Conservation (phyloP, 345 rosid species). For the Fremontodendron californicum region DNA sequence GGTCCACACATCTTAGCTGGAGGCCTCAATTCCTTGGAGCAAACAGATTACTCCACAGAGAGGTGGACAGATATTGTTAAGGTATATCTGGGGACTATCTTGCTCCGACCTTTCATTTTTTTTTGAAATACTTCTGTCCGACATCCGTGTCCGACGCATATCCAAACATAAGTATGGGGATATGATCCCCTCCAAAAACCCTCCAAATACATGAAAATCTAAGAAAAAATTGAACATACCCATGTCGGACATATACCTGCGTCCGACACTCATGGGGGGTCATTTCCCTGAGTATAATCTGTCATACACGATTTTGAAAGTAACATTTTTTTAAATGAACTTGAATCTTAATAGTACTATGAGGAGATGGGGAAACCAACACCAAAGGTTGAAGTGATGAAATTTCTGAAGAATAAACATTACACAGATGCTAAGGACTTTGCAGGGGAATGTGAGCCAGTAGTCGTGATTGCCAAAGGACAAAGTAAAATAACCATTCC, state of each 20-base stretch:
- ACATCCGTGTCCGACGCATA: too few species aligned
- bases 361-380: slow-evolving; percentile 95
- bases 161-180: too few species aligned
- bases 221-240: too few species aligned
- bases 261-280: too few species aligned
- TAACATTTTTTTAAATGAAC: not conserved
- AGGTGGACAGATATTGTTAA: slow-evolving; percentile 88
- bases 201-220: too few species aligned
- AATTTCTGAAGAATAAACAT: slow-evolving; percentile 62
- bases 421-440: slow-evolving; percentile 84
- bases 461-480: slow-evolving; percentile 91
- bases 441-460: slow-evolving; percentile 90
- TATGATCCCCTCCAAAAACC: too few species aligned
- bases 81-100: slow-evolving; percentile 43
- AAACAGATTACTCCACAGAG: slow-evolving; percentile 69
- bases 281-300: not conserved
- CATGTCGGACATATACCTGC: too few species aligned
- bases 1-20: slow-evolving; percentile 78
- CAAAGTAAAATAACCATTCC: slow-evolving; percentile 45
- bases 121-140: too few species aligned
- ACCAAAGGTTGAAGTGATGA: slow-evolving; percentile 85
- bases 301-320: not conserved
- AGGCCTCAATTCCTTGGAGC: slow-evolving; percentile 80
- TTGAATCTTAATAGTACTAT: slow-evolving; percentile 45
- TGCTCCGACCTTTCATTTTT: too few species aligned